phyloP scores from a whole-genome alignment of 2,329 filamentous ascomycete genomes.

The Huntiella decipiens region DNA sequence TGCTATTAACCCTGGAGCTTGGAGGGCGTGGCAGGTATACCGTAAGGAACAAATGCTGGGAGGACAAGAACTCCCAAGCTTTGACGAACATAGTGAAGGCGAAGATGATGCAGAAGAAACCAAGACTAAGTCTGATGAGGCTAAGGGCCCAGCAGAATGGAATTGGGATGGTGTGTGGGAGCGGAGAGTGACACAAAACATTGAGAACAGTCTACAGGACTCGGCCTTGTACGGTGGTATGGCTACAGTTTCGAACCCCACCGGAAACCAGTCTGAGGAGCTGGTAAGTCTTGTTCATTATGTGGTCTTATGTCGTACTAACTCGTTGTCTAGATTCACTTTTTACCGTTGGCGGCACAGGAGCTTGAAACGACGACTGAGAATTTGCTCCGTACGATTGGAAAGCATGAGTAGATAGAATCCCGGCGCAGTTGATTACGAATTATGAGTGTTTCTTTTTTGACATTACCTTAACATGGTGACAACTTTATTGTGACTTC shows the following conservation, averaged over 20 bases:
- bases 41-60: constrained; percentile 27
- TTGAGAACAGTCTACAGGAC: constrained; percentile 62
- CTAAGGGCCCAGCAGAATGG: constrained; percentile 61
- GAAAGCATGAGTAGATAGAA: constrained; percentile 14
- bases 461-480: not conserved
- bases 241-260: constrained; percentile 21
- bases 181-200: constrained; percentile 61
- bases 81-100: constrained; percentile 4
- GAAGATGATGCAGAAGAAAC: constrained; percentile 7
- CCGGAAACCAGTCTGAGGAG: constrained; percentile 35
- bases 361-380: constrained; percentile 39
- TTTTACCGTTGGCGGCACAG: constrained; percentile 41
- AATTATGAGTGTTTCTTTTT: constrained; percentile 5
- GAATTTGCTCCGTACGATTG: constrained; percentile 35
- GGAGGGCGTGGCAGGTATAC: constrained; percentile 78
- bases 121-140: not conserved
- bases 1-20: constrained; percentile 77
- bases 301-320: constrained; percentile 12
- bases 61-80: constrained; percentile 13
- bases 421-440: constrained; percentile 11
- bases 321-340: constrained; percentile 35
- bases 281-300: constrained; percentile 36
- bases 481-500: not conserved
- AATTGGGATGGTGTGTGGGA: constrained; percentile 98
- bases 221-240: constrained; percentile 54